Conservation (phyloP, 495 filamentous ascomycete species). For the Collariella sp. region DNA sequence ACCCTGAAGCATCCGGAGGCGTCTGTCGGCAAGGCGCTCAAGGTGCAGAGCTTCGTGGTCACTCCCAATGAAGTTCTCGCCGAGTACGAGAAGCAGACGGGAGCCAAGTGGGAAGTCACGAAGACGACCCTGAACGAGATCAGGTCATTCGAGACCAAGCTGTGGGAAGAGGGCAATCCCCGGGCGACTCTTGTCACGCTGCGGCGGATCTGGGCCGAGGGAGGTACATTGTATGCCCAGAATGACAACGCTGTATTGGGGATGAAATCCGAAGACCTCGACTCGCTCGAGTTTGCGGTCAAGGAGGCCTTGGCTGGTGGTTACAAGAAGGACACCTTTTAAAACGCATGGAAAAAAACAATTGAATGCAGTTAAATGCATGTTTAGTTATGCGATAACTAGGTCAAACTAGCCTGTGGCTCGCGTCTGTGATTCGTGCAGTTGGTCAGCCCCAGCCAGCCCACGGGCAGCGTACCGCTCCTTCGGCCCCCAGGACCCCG, state of each 20-base stretch:
- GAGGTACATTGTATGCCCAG: slow-evolving; percentile 59
- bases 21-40: slow-evolving; percentile 48
- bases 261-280: slow-evolving; percentile 35
- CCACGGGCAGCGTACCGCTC: too few species aligned
- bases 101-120: slow-evolving; percentile 44
- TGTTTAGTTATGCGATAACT: not conserved
- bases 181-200: slow-evolving; percentile 50
- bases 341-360: too few species aligned
- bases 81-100: slow-evolving; percentile 60
- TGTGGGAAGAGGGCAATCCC: slow-evolving; percentile 47
- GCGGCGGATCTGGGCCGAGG: slow-evolving; percentile 61
- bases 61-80: slow-evolving; percentile 52
- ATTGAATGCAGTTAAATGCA: not conserved
- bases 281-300: slow-evolving; percentile 42
- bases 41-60: slow-evolving; percentile 62
- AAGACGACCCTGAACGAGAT: slow-evolving; percentile 46
- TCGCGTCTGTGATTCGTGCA: too few species aligned
- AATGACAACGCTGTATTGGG: slow-evolving; percentile 55
- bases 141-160: slow-evolving; percentile 43
- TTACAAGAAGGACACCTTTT: slow-evolving; percentile 25
- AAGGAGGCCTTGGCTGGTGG: slow-evolving; percentile 31
- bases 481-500: not conserved
- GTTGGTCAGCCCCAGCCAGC: too few species aligned
- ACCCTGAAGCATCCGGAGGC: slow-evolving; percentile 48
- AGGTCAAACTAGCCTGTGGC: too few species aligned